Evolutionary conservation across 2,329 filamentous ascomycete species (phyloP), one percentile per base, ranked within the genome.

Genomic region (Aspergillus ochraceus): DNA sequence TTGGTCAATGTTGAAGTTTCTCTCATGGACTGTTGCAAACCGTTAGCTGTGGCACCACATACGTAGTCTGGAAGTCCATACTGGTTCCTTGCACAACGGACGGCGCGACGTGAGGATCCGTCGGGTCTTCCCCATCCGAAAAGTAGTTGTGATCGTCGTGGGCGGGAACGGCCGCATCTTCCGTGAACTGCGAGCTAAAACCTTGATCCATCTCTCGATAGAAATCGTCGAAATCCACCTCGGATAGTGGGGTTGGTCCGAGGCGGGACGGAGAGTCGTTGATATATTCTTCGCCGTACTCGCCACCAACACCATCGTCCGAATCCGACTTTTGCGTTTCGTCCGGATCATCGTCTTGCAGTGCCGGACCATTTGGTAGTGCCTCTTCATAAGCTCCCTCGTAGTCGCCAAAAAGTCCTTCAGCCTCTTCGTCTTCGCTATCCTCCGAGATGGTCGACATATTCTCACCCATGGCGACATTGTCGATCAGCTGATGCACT

Each of bases 1-100:
- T 60, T 78, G 74, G n/a, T 77, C 75, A 51, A 79, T 69, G 3
- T 72, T 76, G 45, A 78, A 65, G 53, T 79, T 79, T 14, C 72
- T 68, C 63, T 79, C 77, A 55, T 75, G 73, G 26, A 75, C 76
- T 74, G 42, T 20, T 30, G 24, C 4, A 24, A 50, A 49, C 20
- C 24, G 39, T 57, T 29, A 57, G 54, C 11, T 42, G 14, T 22
- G 14, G 10, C 54, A 6, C n/a, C 12, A 19, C 10, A 17, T 14
- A 11, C 11, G 22, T 12, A 4, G 22, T n/a, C 19, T 26, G 17
- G 20, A 26, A 20, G 4, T 5, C 52, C 70, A 32, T 69, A 74
- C 71, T 74, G 1, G 70, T 71, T 36, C 68, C 70, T 54, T 73
- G 70, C 17, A 71, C 61, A 24, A 67, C 61, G 12, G 71, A 66